Evolutionary conservation across 1,284 basidiomycete species (phyloP).

Genomic region (Ceratobasidium sp.): DNA sequence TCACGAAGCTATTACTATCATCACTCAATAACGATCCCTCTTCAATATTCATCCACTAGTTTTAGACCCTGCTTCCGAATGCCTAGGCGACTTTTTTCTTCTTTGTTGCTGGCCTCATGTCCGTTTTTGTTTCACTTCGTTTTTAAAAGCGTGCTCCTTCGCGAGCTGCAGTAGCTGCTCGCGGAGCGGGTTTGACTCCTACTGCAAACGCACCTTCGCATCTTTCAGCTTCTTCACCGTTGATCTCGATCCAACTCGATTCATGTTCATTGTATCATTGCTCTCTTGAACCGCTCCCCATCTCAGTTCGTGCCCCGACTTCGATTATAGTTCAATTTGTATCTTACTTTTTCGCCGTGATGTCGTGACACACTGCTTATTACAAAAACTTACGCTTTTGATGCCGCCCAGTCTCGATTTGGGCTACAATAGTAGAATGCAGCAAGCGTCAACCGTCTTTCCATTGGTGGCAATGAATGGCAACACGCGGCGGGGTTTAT

Average conservation of each 20-base stretch:
- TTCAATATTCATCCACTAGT: constrained; percentile 10
- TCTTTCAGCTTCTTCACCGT: constrained; percentile 15
- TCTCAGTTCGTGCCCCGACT: background rate
- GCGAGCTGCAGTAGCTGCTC: constrained; percentile 39
- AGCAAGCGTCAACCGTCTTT: too few species aligned
- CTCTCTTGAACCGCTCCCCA: constrained; percentile 25
- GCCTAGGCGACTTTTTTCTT: constrained; percentile 19
- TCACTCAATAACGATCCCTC: constrained; percentile 30
- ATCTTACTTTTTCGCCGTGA: constrained; percentile 36
- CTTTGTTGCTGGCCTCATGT: constrained; percentile 16
- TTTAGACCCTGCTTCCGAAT: constrained; percentile 40
- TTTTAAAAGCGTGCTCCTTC: constrained; percentile 41
- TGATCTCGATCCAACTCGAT: constrained; percentile 45
- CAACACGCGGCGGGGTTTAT: constrained; percentile 20
- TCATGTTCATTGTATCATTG: constrained; percentile 42
- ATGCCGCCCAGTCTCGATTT: too few species aligned
- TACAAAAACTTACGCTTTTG: constrained; percentile 17
- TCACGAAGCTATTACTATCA: constrained; percentile 37
- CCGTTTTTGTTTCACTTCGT: constrained; percentile 35
- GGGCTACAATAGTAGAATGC: too few species aligned
- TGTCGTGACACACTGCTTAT: background rate
- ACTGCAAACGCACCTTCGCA: constrained; percentile 14
- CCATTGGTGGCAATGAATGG: background rate
- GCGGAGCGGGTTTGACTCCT: constrained; percentile 39
- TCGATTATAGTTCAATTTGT: constrained; percentile 8